These are phyloP conservation scores for Aurifilum marmelostoma DNA, from an alignment of 2,329 filamentous ascomycete species.

Conservation along the genomic window DNA sequence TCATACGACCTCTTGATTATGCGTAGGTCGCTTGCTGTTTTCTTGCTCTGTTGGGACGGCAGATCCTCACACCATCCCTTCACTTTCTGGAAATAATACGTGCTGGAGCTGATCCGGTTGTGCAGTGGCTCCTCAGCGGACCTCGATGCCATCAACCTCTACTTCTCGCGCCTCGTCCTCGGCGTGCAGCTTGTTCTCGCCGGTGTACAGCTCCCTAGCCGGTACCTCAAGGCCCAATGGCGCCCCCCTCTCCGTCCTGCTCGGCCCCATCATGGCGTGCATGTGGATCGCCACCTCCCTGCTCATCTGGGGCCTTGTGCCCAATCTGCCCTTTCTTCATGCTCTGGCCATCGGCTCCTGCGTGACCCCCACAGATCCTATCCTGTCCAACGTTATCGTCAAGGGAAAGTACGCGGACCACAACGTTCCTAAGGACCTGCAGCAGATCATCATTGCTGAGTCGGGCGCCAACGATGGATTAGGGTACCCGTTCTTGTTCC, in stretches of 20 bases:
- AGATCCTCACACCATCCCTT: background rate
- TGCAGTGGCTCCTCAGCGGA: conserved; percentile 51
- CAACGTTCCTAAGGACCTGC: conserved; percentile 80
- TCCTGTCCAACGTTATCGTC: conserved; percentile 86
- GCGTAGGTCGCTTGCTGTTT: conserved; percentile 43
- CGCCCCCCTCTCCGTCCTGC: conserved; percentile 71
- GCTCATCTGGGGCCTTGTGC: conserved; percentile 76
- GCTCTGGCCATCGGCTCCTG: conserved; percentile 81
- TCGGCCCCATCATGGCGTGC: conserved; percentile 80
- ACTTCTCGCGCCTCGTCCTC: conserved; percentile 84
- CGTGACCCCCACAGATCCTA: conserved; percentile 89
- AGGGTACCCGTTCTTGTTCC: conserved; percentile 85
- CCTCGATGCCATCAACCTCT: conserved; percentile 74
- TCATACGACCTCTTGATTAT: conserved; percentile 77
- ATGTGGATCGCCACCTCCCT: conserved; percentile 89
- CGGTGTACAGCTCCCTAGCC: conserved; percentile 83
- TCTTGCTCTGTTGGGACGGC: background rate
- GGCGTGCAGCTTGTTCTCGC: conserved; percentile 90
- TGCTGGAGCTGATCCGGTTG: background rate
- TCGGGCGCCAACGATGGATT: conserved; percentile 88
- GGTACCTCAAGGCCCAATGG: conserved; percentile 80
- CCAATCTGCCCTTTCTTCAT: conserved; percentile 72
- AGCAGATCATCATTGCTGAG: conserved; percentile 80
- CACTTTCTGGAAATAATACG: background rate
- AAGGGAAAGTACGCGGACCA: conserved; percentile 93